A percentile compares a stretch with the other conserved stretches of the same genome.
Evolutionary conservation across 148 eudicot species (phyloP).

Genomic region (Hydrangea macrophylla): DNA sequence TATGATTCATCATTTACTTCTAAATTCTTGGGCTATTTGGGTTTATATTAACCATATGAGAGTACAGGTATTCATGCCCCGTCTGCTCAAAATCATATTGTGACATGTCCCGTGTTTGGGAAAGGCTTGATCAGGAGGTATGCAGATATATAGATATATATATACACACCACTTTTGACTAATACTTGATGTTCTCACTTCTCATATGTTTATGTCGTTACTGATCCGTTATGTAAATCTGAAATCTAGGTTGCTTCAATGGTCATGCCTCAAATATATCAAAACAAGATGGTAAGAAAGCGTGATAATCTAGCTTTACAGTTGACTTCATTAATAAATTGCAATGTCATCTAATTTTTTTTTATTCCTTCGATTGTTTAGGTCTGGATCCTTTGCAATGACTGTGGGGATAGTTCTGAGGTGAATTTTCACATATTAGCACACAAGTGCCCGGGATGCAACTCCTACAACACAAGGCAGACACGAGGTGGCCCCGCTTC

Average conservation of each 20-base stretch:
- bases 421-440: slow-evolving; percentile 66
- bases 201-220: background rate
- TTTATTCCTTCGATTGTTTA: slow-evolving; percentile 5
- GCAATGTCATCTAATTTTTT: background rate
- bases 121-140: slow-evolving; percentile 47
- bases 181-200: background rate
- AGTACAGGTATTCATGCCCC: slow-evolving; percentile 46
- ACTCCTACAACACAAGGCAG: slow-evolving; percentile 72
- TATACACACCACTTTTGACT: background rate
- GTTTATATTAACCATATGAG: background rate
- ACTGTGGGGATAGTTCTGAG: slow-evolving; percentile 53
- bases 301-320: background rate
- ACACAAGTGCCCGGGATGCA: slow-evolving; percentile 58
- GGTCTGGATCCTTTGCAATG: slow-evolving; percentile 83
- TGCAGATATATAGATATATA: too few species aligned
- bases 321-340: background rate
- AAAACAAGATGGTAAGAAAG: slow-evolving; percentile 49
- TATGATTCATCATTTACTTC: background rate
- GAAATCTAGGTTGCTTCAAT: slow-evolving; percentile 53
- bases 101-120: slow-evolving; percentile 44
- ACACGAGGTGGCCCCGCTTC: slow-evolving; percentile 36
- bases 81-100: slow-evolving; percentile 47
- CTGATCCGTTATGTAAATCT: background rate
- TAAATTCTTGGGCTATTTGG: background rate
- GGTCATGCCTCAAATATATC: slow-evolving; percentile 54